Conservation (phyloP, 148 eudicot genomes). For the Rhododendron vialii region DNA sequence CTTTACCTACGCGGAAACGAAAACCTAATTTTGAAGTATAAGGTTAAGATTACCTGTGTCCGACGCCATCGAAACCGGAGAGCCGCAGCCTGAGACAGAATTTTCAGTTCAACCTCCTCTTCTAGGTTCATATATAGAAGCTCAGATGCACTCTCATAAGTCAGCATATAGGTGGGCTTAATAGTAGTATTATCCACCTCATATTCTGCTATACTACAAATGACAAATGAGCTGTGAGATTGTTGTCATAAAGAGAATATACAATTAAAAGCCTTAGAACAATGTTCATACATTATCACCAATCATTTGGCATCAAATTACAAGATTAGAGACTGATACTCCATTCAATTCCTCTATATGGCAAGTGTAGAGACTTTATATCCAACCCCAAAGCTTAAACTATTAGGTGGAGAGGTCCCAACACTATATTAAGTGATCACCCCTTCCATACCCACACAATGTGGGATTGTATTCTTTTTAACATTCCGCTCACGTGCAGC, state of each 20-base stretch:
- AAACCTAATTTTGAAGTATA: not conserved
- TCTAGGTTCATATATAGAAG: constrained; percentile 79
- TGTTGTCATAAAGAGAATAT: constrained; percentile 6
- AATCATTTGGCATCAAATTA: not conserved
- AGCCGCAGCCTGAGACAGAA: constrained; percentile 83
- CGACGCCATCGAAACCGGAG: constrained; percentile 85
- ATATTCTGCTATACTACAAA: constrained; percentile 85
- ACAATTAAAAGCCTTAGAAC: not conserved
- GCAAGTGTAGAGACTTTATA: not conserved
- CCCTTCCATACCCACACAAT: not conserved
- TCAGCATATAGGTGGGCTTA: constrained; percentile 91
- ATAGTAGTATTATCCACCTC: constrained; percentile 69
- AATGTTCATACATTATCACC: not conserved
- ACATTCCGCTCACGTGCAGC: too few species aligned
- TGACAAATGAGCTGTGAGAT: constrained; percentile 11
- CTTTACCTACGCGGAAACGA: not conserved
- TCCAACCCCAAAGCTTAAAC: not conserved
- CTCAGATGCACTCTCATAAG: constrained; percentile 97
- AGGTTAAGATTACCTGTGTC: constrained; percentile 48
- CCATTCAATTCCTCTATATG: not conserved
- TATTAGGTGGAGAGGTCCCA: too few species aligned
- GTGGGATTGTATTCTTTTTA: too few species aligned
- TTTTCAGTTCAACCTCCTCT: constrained; percentile 80
- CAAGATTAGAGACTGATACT: not conserved
- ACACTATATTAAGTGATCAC: not conserved